A percentile compares a stretch with the other conserved stretches of the same genome.
These are phyloP conservation scores for Neurospora sp. DNA, from an alignment of 495 filamentous ascomycete genomes.

Conservation along the genomic window DNA sequence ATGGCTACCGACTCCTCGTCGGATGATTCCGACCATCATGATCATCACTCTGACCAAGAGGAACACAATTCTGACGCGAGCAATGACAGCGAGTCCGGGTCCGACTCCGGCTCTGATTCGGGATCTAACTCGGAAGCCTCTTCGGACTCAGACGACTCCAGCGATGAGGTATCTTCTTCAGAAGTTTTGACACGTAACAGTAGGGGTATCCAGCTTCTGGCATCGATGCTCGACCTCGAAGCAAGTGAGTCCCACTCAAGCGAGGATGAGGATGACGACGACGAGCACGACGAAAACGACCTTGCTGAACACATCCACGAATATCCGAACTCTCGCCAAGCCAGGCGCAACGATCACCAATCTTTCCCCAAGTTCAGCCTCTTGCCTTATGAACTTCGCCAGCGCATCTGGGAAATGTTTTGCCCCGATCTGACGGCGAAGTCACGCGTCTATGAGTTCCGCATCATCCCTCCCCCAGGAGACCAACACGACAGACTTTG, in stretches of 20 bases:
- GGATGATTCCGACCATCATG: not conserved
- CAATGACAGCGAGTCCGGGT: conserved; percentile 1
- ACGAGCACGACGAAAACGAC: not conserved
- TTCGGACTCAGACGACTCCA: conserved; percentile 2
- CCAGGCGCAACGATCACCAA: conserved; percentile 4
- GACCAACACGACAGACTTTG: not conserved
- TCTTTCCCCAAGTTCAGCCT: conserved; percentile 30
- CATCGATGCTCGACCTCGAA: conserved; percentile 18
- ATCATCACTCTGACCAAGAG: not conserved
- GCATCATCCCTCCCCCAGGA: not conserved
- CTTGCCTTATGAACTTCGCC: conserved; percentile 30
- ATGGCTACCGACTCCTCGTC: not conserved
- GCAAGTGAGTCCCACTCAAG: conserved; percentile 21
- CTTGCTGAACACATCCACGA: not conserved
- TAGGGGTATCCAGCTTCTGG: not conserved
- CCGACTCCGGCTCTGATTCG: not conserved
- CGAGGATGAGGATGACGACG: conserved; percentile 1
- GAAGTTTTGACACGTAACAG: not conserved
- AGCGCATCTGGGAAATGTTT: conserved; percentile 30
- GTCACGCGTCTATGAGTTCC: conserved; percentile 17
- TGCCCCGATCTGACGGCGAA: conserved; percentile 24
- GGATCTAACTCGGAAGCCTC: not conserved
- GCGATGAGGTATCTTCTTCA: not conserved
- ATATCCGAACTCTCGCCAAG: not conserved
- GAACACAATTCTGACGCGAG: not conserved